Percentiles rank a stretch among this genome's conserved stretches.
Conservation (phyloP, 371 early-diverging fungal genomes). For the Lichtheimia ornata region DNA sequence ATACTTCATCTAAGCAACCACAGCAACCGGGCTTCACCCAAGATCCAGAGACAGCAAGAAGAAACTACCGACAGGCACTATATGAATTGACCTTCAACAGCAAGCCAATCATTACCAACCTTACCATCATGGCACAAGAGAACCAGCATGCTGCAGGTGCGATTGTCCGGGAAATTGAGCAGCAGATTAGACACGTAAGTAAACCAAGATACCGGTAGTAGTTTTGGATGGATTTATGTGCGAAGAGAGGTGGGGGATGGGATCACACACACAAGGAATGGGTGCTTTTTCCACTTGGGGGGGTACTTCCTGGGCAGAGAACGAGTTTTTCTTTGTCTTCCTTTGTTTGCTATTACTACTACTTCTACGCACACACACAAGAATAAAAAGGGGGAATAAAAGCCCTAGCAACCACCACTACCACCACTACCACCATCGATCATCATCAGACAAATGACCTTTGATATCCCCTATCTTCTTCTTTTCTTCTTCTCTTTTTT, state of each 20-base stretch:
- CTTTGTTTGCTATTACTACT: background rate
- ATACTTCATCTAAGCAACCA: conserved; percentile 17
- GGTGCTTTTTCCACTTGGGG: background rate
- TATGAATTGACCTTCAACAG: conserved; percentile 86
- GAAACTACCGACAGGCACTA: conserved; percentile 35
- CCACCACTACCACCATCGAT: background rate
- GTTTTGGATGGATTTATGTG: background rate
- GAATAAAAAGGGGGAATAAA: background rate
- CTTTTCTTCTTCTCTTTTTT: background rate
- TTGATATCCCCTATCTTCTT: background rate
- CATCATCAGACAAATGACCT: background rate
- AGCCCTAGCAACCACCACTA: conserved; percentile 6
- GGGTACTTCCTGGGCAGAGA: background rate
- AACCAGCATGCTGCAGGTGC: conserved; percentile 62
- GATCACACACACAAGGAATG: background rate
- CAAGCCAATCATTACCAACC: conserved; percentile 86
- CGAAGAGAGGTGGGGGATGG: background rate
- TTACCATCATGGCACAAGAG: conserved; percentile 86
- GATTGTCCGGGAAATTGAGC: conserved; percentile 85
- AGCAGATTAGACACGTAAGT: conserved; percentile 78
- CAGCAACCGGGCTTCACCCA: conserved; percentile 17
- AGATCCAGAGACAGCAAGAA: conserved; percentile 36
- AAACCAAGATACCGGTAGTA: background rate
- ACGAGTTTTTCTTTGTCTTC: background rate
- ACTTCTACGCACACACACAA: background rate